Conservation (phyloP, 495 filamentous ascomycete species). For the Apiosordaria backusii region DNA sequence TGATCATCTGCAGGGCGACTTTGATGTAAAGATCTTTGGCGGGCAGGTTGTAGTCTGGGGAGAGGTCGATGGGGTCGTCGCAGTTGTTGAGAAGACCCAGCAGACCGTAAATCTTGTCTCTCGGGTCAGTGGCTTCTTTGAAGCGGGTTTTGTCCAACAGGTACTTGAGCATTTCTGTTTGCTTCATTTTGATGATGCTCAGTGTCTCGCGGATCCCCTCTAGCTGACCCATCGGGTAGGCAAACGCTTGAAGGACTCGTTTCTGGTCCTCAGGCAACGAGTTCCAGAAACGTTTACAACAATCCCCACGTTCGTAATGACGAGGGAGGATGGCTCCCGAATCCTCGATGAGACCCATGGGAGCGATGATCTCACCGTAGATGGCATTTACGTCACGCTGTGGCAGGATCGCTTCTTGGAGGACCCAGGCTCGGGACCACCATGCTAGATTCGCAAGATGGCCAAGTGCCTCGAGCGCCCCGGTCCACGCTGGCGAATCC, state of each 20-base stretch:
- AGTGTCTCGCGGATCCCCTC: neutral
- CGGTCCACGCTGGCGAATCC: neutral
- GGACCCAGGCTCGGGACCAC: neutral
- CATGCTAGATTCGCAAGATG: neutral
- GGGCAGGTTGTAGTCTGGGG: neutral
- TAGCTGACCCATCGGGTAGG: neutral
- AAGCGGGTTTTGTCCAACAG: neutral
- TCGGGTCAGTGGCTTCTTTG: neutral
- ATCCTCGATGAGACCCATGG: neutral
- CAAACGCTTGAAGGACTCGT: neutral
- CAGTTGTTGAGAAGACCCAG: slow-evolving; percentile 1
- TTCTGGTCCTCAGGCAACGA: neutral
- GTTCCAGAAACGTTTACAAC: neutral
- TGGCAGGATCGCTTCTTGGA: neutral
- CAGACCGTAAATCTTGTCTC: neutral
- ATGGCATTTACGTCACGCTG: neutral
- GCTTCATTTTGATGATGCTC: neutral
- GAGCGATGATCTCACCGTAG: slow-evolving; percentile 5
- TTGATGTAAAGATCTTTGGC: neutral
- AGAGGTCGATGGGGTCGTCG: neutral
- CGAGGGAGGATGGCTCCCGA: slow-evolving; percentile 6
- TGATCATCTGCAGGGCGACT: neutral
- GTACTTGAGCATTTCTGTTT: neutral
- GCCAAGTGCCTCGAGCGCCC: neutral
- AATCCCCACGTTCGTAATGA: neutral